A percentile compares a stretch with the other conserved stretches of the same genome.
Evolutionary conservation across 148 eudicot genomes (phyloP).

Genomic region (Rhododendron simsii): DNA sequence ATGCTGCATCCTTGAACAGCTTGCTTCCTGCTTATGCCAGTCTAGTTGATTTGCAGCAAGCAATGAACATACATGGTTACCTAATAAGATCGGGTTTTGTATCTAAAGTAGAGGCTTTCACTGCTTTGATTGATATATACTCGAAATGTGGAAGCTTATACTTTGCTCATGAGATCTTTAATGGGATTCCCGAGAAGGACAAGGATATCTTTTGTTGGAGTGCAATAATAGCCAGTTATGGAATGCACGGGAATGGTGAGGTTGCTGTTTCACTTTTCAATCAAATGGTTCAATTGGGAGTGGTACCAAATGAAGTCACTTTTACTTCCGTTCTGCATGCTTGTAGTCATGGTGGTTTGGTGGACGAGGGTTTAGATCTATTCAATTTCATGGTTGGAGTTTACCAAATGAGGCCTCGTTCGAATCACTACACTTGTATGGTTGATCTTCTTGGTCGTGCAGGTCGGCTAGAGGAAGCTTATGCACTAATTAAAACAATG

Average conservation of each 20-base stretch:
- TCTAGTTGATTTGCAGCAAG: constrained; percentile 44
- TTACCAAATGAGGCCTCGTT: constrained; percentile 17
- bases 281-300: constrained; percentile 49
- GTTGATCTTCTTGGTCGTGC: constrained; percentile 77
- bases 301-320: constrained; percentile 56
- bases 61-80: constrained; percentile 44
- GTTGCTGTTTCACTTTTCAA: constrained; percentile 45
- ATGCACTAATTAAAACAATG: constrained; percentile 42
- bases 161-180: constrained; percentile 41
- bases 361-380: constrained; percentile 51
- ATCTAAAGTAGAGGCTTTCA: constrained; percentile 31
- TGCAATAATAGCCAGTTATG: constrained; percentile 55
- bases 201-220: constrained; percentile 57
- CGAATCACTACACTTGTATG: constrained; percentile 59
- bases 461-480: constrained; percentile 50
- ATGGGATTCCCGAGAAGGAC: constrained; percentile 25
- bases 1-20: constrained; percentile 48
- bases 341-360: constrained; percentile 62
- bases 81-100: constrained; percentile 44
- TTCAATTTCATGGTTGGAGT: constrained; percentile 42
- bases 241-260: constrained; percentile 47
- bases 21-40: constrained; percentile 52
- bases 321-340: constrained; percentile 59
- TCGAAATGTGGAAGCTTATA: constrained; percentile 54
- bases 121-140: constrained; percentile 54